phyloP scores from a whole-genome alignment of 2,329 filamentous ascomycete genomes.

The Fusarium falciforme region DNA sequence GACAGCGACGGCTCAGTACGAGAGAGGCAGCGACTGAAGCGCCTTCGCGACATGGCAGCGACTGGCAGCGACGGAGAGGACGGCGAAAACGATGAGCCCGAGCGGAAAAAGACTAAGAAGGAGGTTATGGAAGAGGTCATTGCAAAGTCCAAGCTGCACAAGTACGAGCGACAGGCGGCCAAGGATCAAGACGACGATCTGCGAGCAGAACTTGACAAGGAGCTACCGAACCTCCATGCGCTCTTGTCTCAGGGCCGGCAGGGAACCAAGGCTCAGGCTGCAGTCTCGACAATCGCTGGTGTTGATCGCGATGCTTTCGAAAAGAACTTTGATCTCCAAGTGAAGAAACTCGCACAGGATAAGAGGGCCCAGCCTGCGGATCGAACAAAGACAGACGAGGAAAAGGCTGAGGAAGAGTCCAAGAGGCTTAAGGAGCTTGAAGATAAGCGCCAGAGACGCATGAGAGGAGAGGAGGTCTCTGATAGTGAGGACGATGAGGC shows the following conservation, averaged over 20 bases:
- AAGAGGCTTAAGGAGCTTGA: conserved; percentile 83
- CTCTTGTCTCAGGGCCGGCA: conserved; percentile 69
- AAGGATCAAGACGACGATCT: conserved; percentile 96
- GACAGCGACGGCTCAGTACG: conserved; percentile 68
- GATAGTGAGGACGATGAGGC: conserved; percentile 71
- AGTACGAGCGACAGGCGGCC: conserved; percentile 90
- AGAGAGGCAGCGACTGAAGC: conserved; percentile 66
- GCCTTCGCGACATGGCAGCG: conserved; percentile 59
- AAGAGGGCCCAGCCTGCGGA: conserved; percentile 86
- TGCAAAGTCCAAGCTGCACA: conserved; percentile 95
- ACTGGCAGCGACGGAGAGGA: conserved; percentile 62
- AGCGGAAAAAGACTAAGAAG: conserved; percentile 92
- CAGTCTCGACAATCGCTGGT: conserved; percentile 53
- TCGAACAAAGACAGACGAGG: conserved; percentile 91
- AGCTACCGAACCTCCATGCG: conserved; percentile 79
- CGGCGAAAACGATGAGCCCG: conserved; percentile 70
- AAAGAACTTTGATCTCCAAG: conserved; percentile 86
- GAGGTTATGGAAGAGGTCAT: conserved; percentile 99
- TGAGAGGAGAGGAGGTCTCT: conserved; percentile 83
- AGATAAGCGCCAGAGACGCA: conserved; percentile 82
- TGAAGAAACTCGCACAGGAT: conserved; percentile 86
- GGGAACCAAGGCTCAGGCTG: conserved; percentile 50
- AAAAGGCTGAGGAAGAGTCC: conserved; percentile 82
- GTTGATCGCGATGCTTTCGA: conserved; percentile 78
- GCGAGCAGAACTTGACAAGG: conserved; percentile 84